Evolutionary conservation across 768 basidiomycete genomes (phyloP).

Genomic region (Rhizopogon sp.): DNA sequence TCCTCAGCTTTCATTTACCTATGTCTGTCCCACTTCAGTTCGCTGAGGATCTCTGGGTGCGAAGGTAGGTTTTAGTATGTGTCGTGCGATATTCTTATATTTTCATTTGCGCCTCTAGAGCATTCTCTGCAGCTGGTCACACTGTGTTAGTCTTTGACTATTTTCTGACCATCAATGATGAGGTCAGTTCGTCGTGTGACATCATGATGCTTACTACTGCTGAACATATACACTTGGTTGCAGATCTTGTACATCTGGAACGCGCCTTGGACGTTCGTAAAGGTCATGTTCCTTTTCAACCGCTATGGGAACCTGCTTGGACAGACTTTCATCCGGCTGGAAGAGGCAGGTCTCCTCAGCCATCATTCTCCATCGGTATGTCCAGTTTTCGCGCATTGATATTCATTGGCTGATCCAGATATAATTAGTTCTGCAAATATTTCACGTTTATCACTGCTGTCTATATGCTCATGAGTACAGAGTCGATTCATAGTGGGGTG

Average conservation of each 20-base stretch:
- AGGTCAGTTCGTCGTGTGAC: conserved; percentile 9
- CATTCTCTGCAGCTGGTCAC: conserved; percentile 11
- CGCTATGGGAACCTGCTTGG: conserved; percentile 13
- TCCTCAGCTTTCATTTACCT: neutral
- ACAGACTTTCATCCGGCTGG: conserved; percentile 15
- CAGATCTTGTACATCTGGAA: conserved; percentile 9
- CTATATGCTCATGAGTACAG: conserved; percentile 10
- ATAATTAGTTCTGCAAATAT: conserved; percentile 13
- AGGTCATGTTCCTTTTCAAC: conserved; percentile 14
- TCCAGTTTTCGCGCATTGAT: neutral
- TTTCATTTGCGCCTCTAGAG: conserved; percentile 1
- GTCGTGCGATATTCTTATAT: neutral
- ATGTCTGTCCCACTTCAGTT: neutral
- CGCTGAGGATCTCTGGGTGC: neutral
- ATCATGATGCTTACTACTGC: conserved; percentile 11
- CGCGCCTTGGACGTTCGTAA: conserved; percentile 9
- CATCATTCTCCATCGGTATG: conserved; percentile 11
- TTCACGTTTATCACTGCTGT: neutral
- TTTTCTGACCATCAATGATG: conserved; percentile 20
- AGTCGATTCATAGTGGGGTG: conserved; percentile 19
- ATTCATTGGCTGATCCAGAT: neutral
- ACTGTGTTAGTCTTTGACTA: conserved; percentile 22
- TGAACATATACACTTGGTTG: conserved; percentile 5
- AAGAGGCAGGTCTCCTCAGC: conserved; percentile 16
- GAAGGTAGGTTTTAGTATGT: neutral